Evolutionary conservation across 2,329 filamentous ascomycete genomes (phyloP).

Genomic region (Kalaharituber pfeilii): DNA sequence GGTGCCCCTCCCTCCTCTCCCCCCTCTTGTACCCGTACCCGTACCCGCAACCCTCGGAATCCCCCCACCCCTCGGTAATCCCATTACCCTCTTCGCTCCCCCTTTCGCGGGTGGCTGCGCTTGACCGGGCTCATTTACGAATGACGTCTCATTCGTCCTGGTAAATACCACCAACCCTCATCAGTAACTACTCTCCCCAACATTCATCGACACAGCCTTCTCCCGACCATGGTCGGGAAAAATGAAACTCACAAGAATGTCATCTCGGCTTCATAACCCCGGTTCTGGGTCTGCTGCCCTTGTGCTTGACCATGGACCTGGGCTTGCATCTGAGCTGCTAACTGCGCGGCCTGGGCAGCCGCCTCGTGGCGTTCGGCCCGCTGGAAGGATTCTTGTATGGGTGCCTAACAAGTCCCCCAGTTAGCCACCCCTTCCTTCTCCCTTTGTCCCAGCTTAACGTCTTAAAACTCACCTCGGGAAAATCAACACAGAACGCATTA

Average conservation of each 20-base stretch:
- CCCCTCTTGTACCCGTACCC: slow-evolving; percentile 12
- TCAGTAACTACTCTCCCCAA: slow-evolving; percentile 6
- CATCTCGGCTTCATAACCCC: slow-evolving; percentile 22
- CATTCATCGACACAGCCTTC: slow-evolving; percentile 10
- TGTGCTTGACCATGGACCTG: slow-evolving; percentile 10
- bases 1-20: slow-evolving; percentile 15
- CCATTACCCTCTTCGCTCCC: slow-evolving; percentile 12
- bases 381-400: slow-evolving; percentile 23
- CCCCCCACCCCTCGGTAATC: too few relatives aligned
- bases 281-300: background rate
- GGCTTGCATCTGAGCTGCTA: slow-evolving; percentile 22
- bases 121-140: slow-evolving; percentile 62
- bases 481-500: slow-evolving; percentile 98
- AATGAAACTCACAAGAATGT: slow-evolving; percentile 60
- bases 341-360: slow-evolving; percentile 2
- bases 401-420: slow-evolving; percentile 11
- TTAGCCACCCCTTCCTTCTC: slow-evolving; percentile 3
- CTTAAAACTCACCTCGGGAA: slow-evolving; percentile 66
- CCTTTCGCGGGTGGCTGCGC: slow-evolving; percentile 28
- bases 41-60: too few relatives aligned
- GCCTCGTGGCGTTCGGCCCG: slow-evolving; percentile 12
- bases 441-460: too few relatives aligned
- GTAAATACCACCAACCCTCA: too few relatives aligned
- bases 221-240: too few relatives aligned
- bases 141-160: slow-evolving; percentile 81